Base-by-base conservation (phyloP, 192 early-diverging fungal genomes). In the Linnemannia schmuckeri region DNA sequence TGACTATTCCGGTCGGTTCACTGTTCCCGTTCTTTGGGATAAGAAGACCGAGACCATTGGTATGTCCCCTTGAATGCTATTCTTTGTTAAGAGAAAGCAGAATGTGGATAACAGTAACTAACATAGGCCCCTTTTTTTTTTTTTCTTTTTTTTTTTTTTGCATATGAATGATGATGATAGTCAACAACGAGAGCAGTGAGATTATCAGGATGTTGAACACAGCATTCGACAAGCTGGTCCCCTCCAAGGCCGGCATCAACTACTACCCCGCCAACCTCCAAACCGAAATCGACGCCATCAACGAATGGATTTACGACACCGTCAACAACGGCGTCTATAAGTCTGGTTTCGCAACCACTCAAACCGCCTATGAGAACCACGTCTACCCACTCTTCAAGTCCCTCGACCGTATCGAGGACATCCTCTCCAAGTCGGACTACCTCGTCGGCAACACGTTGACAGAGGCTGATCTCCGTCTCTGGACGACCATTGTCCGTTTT, bases 291-390 rank as follows among this genome's bases (percentile, higher is more conserved):
- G 98, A 99, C 80, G 92, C 89, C 17, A 77, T 95, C 41, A 99
- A 99, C 89, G 91, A 90, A 68, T 98, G 97, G 97, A 88, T 99
- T 73, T 99, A 99, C 84, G 94, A 98, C 83, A 93, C 92, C 0
- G 93, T 99, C 81, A 99, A 99, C 89, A 99, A 99, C 81, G 98
- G 98, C 35, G 97, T 98, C 8, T 98, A 98, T 91, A 97, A 98
- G 84, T 87, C 92, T 61, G 98, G 98, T 0, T 98, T 99, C 86
- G 98, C 98, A 0, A 95, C 96, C 13, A 90, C 93, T 0, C 98
- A 99, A 90, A 90, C 87, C 0, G 96, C 95, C 6, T 99, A 99
- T 81, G 95, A 97, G 79, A 91, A 91, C 7, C 90, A 96, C 91
- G 93, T 93, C 74, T 79, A 83, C 68, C 89, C 89, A 37, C 83